Conservation (phyloP, 2,329 filamentous ascomycete species). For the Arthrobotrys entomopaga region DNA sequence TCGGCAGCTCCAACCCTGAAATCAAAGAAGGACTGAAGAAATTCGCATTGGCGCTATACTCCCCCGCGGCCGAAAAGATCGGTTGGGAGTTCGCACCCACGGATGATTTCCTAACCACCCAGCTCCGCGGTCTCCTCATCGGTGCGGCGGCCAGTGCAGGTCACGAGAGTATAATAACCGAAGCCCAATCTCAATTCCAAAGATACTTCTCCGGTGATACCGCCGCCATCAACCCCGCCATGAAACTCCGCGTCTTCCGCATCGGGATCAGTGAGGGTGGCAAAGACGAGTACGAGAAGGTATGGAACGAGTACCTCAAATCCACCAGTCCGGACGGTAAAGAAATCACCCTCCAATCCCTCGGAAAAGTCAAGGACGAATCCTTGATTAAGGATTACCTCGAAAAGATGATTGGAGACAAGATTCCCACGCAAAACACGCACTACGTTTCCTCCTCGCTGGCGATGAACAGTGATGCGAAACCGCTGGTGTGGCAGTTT, state of each 20-base stretch:
- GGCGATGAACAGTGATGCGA: slow-evolving; percentile 76
- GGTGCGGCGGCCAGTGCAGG: slow-evolving; percentile 77
- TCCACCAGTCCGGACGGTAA: slow-evolving; percentile 90
- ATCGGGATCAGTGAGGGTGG: slow-evolving; percentile 79
- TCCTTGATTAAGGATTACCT: slow-evolving; percentile 75
- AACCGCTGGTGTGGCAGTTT: slow-evolving; percentile 83
- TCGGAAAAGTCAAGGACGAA: slow-evolving; percentile 77
- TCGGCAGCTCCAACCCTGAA: slow-evolving; percentile 72
- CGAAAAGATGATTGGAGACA: slow-evolving; percentile 80
- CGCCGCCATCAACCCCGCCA: slow-evolving; percentile 79
- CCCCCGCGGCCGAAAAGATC: slow-evolving; percentile 77
- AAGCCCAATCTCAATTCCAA: slow-evolving; percentile 81
- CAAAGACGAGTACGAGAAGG: slow-evolving; percentile 74
- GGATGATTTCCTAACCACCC: slow-evolving; percentile 83
- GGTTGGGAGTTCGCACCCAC: slow-evolving; percentile 83
- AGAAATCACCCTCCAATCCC: slow-evolving; percentile 80
- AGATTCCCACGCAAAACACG: slow-evolving; percentile 87
- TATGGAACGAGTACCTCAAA: slow-evolving; percentile 85
- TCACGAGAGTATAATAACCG: slow-evolving; percentile 77
- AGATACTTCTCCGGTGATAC: slow-evolving; percentile 77
- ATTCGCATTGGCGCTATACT: slow-evolving; percentile 81
- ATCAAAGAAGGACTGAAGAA: slow-evolving; percentile 78
- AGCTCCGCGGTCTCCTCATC: slow-evolving; percentile 85
- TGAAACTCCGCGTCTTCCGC: slow-evolving; percentile 82
- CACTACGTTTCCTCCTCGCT: slow-evolving; percentile 82